phyloP scores from a whole-genome alignment of 768 basidiomycete species.

The Collybia mongolica region DNA sequence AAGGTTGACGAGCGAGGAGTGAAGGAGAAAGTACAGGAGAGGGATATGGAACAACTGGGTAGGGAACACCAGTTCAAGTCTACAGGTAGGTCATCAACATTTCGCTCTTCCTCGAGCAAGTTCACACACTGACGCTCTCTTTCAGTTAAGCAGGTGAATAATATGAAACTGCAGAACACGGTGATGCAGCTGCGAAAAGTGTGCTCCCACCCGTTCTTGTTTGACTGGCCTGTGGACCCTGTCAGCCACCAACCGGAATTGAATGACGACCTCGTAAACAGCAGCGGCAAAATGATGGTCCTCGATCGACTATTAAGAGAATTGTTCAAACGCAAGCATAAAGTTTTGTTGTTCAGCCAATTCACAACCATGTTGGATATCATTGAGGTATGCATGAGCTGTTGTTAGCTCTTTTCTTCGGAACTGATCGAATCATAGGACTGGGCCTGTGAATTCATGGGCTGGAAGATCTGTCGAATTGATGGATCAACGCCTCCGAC shows the following conservation, averaged over 20 bases:
- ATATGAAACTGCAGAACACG: conserved; percentile 90
- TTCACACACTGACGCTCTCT: background rate
- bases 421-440: conserved; percentile 44
- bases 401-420: conserved; percentile 2
- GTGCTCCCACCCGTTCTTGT: conserved; percentile 90
- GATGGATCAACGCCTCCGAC: conserved; percentile 85
- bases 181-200: conserved; percentile 98
- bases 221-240: conserved; percentile 77
- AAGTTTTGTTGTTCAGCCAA: conserved; percentile 87
- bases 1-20: conserved; percentile 37
- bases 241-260: conserved; percentile 60
- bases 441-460: conserved; percentile 86
- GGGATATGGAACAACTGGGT: conserved; percentile 51
- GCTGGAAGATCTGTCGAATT: conserved; percentile 84
- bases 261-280: conserved; percentile 78
- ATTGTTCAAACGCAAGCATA: conserved; percentile 77
- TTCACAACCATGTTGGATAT: conserved; percentile 97
- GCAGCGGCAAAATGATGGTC: conserved; percentile 97
- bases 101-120: background rate
- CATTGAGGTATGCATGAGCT: conserved; percentile 61
- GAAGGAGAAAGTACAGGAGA: conserved; percentile 25
- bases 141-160: conserved; percentile 81
- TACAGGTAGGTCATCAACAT: conserved; percentile 44
- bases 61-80: conserved; percentile 56
- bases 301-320: conserved; percentile 85